Base-by-base conservation (phyloP, 768 basidiomycete species). In the Tremella mesenterica region DNA sequence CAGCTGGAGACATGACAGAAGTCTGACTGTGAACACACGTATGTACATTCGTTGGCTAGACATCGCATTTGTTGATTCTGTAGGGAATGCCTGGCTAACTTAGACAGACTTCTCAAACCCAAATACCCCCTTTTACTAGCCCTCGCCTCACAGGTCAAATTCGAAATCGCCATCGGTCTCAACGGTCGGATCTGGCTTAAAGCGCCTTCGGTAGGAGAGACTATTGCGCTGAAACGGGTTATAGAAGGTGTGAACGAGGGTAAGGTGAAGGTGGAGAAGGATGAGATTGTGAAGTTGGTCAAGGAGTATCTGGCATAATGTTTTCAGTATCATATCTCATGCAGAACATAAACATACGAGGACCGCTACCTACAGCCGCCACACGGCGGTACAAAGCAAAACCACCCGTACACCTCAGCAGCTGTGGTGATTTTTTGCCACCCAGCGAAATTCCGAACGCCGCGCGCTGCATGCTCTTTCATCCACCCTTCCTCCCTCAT, bases 161-260 rank as follows among this genome's bases (percentile, higher is more conserved):
- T 95, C 44, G 92, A 97, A 64, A 81, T 78, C 1, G 92, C 90
- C 1, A 82, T 90, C 1, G 95, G 95, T 0, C 77, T 86, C 72
- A 99, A 99, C 67, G 93, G 92, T 1, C 81, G 86, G 38, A 81
- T 95, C 16, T 97, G 93, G 93, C 73, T 96, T 60, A 85, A 78
- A 54, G 77, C 88, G 6, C 83, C 84, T 60, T 83, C 86, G 38
- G 74, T 79, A 10, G 81, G 79, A 59, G 82, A 87, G 63, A 84
- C 82, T 9, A 85, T 96, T 47, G 83, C 83, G 5, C 76, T 84
- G 21, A 77, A 81, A 53, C 80, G 87, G 44, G 87, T 88, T 65
- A 84, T 97, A 33, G 84, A 90, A 68, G 83, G 80, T 14, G 83
- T 81, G 10, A 88, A 93, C 71, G 53, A 45, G 27, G 67, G 71